These are phyloP conservation scores for Parastagonospora avenae DNA, from an alignment of 2,329 filamentous ascomycete species.

Conservation along the genomic window DNA sequence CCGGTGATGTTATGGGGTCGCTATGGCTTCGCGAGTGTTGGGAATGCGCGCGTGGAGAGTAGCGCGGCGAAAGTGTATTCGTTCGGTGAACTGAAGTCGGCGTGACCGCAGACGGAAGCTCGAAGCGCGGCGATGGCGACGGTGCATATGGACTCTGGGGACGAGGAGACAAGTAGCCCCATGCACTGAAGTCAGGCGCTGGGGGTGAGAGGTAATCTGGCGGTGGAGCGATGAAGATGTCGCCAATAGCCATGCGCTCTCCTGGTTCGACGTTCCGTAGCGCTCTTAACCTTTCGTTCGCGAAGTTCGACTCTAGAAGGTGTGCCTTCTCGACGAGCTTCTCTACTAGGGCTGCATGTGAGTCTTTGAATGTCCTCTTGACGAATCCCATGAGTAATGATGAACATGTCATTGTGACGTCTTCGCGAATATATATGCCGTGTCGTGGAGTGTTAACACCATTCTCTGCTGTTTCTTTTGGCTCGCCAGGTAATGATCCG, in stretches of 20 bases:
- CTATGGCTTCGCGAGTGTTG: slow-evolving; percentile 27
- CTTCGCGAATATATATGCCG: slow-evolving; percentile 82
- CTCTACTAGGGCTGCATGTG: slow-evolving; percentile 73
- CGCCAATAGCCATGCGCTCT: slow-evolving; percentile 39
- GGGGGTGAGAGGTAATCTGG: slow-evolving; percentile 36
- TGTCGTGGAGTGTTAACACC: slow-evolving; percentile 68
- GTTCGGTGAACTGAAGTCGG: background rate
- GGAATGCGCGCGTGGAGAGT: slow-evolving; percentile 15
- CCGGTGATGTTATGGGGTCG: slow-evolving; percentile 25
- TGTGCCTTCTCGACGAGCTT: slow-evolving; percentile 46
- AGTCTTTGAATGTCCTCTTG: slow-evolving; percentile 79
- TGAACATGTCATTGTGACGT: slow-evolving; percentile 83
- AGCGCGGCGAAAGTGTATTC: slow-evolving; percentile 1
- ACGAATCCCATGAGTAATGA: slow-evolving; percentile 76
- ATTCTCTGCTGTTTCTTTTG: slow-evolving; percentile 67
- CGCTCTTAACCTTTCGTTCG: slow-evolving; percentile 40
- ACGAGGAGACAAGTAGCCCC: slow-evolving; percentile 9
- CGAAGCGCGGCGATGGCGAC: background rate
- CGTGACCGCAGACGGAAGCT: background rate
- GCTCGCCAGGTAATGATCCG: slow-evolving; percentile 74
- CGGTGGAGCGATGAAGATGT: slow-evolving; percentile 43
- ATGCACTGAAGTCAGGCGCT: slow-evolving; percentile 37
- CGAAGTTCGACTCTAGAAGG: slow-evolving; percentile 38
- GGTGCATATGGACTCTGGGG: background rate
- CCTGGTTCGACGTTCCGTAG: slow-evolving; percentile 36